phyloP scores from a whole-genome alignment of 2,329 filamentous ascomycete species.

The Dothidotthia symphoricarpi region DNA sequence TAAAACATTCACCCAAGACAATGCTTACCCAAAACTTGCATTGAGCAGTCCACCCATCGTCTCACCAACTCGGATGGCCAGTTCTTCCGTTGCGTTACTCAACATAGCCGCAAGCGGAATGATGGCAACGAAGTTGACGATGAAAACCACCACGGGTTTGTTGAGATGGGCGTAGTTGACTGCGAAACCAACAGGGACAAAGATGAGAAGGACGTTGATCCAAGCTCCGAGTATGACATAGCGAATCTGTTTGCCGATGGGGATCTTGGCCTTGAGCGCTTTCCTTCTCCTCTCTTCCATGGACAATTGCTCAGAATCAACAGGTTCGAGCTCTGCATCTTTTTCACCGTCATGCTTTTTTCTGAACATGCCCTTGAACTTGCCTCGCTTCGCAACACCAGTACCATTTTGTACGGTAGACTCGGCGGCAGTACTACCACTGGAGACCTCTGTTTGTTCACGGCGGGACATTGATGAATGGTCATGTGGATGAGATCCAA shows the following conservation, averaged over 20 bases:
- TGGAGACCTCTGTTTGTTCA: slow-evolving; percentile 19
- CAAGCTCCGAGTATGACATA: slow-evolving; percentile 78
- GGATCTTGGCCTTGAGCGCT: slow-evolving; percentile 36
- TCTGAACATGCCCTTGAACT: slow-evolving; percentile 35
- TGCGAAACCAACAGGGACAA: slow-evolving; percentile 74
- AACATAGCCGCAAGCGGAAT: slow-evolving; percentile 85
- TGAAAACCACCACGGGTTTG: slow-evolving; percentile 58
- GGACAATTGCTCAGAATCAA: slow-evolving; percentile 25
- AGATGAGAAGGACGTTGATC: slow-evolving; percentile 79
- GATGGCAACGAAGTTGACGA: slow-evolving; percentile 92
- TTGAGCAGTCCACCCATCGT: slow-evolving; percentile 86
- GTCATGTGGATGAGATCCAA: no score
- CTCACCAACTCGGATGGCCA: slow-evolving; percentile 74
- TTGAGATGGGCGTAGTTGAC: slow-evolving; percentile 59
- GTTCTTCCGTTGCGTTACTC: slow-evolving; percentile 85
- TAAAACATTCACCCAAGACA: slow-evolving; percentile 7
- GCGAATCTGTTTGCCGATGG: slow-evolving; percentile 57
- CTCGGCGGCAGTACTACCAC: slow-evolving; percentile 23
- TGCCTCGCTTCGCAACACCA: slow-evolving; percentile 23
- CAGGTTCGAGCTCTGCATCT: slow-evolving; percentile 13
- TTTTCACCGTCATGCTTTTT: slow-evolving; percentile 24
- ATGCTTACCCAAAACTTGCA: slow-evolving; percentile 73
- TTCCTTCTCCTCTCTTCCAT: slow-evolving; percentile 35
- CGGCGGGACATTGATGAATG: no score
- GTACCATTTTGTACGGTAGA: slow-evolving; percentile 10